Evolutionary conservation across 768 basidiomycete genomes (phyloP).

Genomic region (Mycena crocata): DNA sequence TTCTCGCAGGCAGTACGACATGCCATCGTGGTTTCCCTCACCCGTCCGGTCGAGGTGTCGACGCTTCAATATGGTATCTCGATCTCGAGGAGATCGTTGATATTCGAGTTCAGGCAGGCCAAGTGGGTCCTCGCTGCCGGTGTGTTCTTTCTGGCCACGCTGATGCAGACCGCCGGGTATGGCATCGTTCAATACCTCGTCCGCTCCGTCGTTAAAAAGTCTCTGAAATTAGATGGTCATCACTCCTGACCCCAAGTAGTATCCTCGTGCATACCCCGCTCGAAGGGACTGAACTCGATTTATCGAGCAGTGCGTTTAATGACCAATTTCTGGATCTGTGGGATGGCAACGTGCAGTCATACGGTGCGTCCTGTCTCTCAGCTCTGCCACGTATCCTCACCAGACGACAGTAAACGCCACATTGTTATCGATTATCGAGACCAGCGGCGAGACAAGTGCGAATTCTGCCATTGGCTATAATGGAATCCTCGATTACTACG

Average conservation of each 20-base stretch:
- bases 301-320: background rate
- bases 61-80: background rate
- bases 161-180: conserved; percentile 6
- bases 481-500: background rate
- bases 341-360: background rate
- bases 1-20: conserved; percentile 15
- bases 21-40: background rate
- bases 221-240: background rate
- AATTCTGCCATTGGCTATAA: background rate
- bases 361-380: background rate
- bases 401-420: background rate
- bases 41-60: background rate
- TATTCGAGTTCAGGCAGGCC: background rate
- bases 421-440: background rate
- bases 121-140: conserved; percentile 8
- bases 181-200: background rate
- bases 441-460: background rate
- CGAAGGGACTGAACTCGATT: background rate
- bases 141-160: background rate
- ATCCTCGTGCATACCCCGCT: background rate
- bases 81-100: background rate
- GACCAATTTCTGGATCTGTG: background rate
- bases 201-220: background rate
- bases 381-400: background rate
- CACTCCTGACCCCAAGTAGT: conserved; percentile 6